Conservation (phyloP, 2,329 filamentous ascomycete species). For the Coniochaeta sp. region DNA sequence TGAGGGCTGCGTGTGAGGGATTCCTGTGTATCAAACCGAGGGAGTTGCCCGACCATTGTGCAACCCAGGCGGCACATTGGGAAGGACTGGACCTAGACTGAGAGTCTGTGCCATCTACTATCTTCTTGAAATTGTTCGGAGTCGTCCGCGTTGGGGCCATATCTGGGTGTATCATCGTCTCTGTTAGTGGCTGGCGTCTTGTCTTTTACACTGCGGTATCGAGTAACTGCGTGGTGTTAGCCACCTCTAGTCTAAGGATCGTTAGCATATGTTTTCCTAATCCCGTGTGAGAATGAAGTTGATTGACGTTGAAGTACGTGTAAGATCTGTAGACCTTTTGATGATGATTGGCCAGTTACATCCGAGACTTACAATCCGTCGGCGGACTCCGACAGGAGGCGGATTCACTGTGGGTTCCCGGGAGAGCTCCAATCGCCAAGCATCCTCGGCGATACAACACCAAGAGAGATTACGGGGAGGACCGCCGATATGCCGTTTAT, state of each 20-base stretch:
- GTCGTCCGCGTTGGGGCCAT: neutral
- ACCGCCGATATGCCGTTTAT: neutral
- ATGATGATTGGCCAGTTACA: neutral
- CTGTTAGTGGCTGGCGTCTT: neutral
- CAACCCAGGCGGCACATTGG: too few species aligned
- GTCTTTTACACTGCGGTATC: neutral
- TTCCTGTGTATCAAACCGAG: too few species aligned
- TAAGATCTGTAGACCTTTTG: neutral
- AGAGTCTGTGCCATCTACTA: too few species aligned
- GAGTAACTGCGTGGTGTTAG: neutral
- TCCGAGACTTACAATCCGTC: neutral
- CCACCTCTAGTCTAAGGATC: neutral
- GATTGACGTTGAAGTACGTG: neutral
- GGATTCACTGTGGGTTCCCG: neutral
- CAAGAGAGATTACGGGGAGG: neutral
- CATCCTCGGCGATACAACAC: neutral
- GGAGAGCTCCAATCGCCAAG: neutral
- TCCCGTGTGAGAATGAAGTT: neutral
- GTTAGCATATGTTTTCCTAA: neutral
- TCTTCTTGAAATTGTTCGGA: neutral
- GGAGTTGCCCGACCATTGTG: too few species aligned
- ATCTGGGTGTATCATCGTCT: neutral
- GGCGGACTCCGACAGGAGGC: neutral
- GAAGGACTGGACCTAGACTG: too few species aligned
- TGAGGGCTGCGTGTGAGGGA: neutral